These are phyloP conservation scores for Aspergillus unguis DNA, from an alignment of 2,329 filamentous ascomycete species.

Conservation along the genomic window DNA sequence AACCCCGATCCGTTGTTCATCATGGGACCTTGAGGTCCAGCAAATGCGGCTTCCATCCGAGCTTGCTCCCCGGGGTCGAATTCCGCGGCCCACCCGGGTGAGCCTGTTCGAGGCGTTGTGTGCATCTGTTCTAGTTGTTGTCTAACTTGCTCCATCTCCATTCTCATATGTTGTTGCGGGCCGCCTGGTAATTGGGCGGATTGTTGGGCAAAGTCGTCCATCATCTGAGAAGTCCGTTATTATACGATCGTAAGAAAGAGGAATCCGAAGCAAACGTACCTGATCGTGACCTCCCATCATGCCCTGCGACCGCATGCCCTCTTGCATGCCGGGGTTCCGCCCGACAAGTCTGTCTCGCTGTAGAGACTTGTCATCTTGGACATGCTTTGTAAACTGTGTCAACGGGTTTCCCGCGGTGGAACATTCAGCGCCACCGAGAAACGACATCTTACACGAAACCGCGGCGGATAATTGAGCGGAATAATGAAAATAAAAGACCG, in stretches of 20 bases:
- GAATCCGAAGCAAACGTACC: conserved; percentile 39
- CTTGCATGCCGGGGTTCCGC: conserved; percentile 66
- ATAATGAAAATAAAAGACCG: not conserved
- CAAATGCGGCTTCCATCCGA: conserved; percentile 69
- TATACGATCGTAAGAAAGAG: conserved; percentile 24
- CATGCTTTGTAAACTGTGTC: conserved; percentile 95
- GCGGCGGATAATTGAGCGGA: not conserved
- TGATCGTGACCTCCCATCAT: conserved; percentile 71
- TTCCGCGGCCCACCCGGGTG: conserved; percentile 62
- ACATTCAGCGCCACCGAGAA: conserved; percentile 93
- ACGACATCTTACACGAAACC: conserved; percentile 68
- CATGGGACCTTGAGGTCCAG: conserved; percentile 47
- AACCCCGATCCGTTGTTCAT: conserved; percentile 58
- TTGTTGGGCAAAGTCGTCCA: conserved; percentile 89
- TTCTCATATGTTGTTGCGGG: conserved; percentile 46
- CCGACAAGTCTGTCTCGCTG: conserved; percentile 86
- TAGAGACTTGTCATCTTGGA: conserved; percentile 90
- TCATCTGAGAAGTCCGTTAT: conserved; percentile 59
- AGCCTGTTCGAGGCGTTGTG: conserved; percentile 49
- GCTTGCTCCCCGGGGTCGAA: conserved; percentile 62
- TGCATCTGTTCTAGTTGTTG: conserved; percentile 58
- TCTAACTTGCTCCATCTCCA: conserved; percentile 65
- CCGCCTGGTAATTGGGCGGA: conserved; percentile 59
- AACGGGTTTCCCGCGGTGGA: conserved; percentile 94
- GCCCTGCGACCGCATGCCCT: conserved; percentile 71